Conservation (phyloP, 108 stramenopile species). For the Hondaea fermentalgiana region DNA sequence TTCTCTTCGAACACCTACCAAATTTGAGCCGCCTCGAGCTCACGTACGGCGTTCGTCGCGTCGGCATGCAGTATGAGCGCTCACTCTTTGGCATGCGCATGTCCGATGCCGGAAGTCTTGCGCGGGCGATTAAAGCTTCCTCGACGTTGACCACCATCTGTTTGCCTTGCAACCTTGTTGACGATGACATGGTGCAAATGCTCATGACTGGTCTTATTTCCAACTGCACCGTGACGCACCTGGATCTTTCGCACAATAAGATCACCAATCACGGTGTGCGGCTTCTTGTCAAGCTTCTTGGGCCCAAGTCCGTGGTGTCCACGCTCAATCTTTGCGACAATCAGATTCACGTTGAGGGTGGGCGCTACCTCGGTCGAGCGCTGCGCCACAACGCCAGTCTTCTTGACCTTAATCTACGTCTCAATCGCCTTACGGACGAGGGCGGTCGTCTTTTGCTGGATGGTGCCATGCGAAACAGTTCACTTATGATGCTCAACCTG, state of each 20-base stretch:
- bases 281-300: slow-evolving; percentile 47
- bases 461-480: slow-evolving; percentile 39
- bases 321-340: slow-evolving; percentile 53
- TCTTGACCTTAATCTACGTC: slow-evolving; percentile 44
- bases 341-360: slow-evolving; percentile 50
- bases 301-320: slow-evolving; percentile 41
- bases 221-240: slow-evolving; percentile 52
- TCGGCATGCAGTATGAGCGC: slow-evolving; percentile 59
- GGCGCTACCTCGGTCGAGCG: slow-evolving; percentile 45
- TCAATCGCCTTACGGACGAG: slow-evolving; percentile 54
- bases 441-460: slow-evolving; percentile 50
- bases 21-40: slow-evolving; percentile 49
- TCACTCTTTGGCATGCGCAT: slow-evolving; percentile 61
- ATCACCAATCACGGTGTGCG: slow-evolving; percentile 54
- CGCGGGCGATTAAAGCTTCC: slow-evolving; percentile 36
- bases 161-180: slow-evolving; percentile 49
- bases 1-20: slow-evolving; percentile 26
- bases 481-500: slow-evolving; percentile 40
- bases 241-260: slow-evolving; percentile 59
- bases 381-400: slow-evolving; percentile 43
- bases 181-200: slow-evolving; percentile 58
- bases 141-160: slow-evolving; percentile 33
- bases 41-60: slow-evolving; percentile 33
- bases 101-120: slow-evolving; percentile 45
- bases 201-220: slow-evolving; percentile 55